Percentiles rank a stretch among this genome's conserved stretches.
phyloP scores from a whole-genome alignment of 2,329 filamentous ascomycete genomes.

The Bipolaris oryzae region DNA sequence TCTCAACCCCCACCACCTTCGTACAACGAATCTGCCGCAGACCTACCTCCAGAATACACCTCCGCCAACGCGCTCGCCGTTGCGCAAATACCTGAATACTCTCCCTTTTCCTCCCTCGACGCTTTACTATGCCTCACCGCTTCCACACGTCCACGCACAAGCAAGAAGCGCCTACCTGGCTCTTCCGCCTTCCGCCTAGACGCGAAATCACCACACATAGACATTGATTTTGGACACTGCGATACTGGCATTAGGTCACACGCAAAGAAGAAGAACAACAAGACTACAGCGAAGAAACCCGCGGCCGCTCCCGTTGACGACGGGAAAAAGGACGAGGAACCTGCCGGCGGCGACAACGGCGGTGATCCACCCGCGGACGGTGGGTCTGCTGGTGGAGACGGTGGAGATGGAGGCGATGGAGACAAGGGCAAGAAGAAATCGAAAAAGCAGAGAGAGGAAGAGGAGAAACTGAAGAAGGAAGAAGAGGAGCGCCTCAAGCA shows the following conservation, averaged over 20 bases:
- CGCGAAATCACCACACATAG: constrained; percentile 44
- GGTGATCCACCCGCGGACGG: constrained; percentile 47
- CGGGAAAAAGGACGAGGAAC: constrained; percentile 56
- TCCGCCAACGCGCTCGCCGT: constrained; percentile 49
- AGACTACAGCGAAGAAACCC: constrained; percentile 43
- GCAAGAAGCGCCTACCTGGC: constrained; percentile 34
- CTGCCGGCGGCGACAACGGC: constrained; percentile 39
- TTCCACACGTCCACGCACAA: constrained; percentile 38
- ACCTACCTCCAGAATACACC: constrained; percentile 55
- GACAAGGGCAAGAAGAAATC: constrained; percentile 50
- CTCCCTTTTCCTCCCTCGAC: constrained; percentile 40
- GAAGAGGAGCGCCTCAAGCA: constrained; percentile 49
- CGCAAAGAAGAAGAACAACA: constrained; percentile 60
- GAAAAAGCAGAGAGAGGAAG: constrained; percentile 48
- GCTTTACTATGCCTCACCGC: constrained; percentile 39
- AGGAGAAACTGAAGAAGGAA: constrained; percentile 44
- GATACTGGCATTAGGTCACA: constrained; percentile 59
- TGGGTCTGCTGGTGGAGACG: constrained; percentile 42
- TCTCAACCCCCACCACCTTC: constrained; percentile 46
- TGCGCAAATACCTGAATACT: constrained; percentile 43
- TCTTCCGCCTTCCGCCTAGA: constrained; percentile 39
- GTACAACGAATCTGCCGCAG: constrained; percentile 52
- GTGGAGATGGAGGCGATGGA: constrained; percentile 38
- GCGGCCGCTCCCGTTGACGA: constrained; percentile 49
- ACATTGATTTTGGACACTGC: constrained; percentile 64